A percentile compares a stretch with the other conserved stretches of the same genome.
These are phyloP conservation scores for Ophiobolus disseminans DNA, from an alignment of 2,329 filamentous ascomycete genomes.

Conservation along the genomic window DNA sequence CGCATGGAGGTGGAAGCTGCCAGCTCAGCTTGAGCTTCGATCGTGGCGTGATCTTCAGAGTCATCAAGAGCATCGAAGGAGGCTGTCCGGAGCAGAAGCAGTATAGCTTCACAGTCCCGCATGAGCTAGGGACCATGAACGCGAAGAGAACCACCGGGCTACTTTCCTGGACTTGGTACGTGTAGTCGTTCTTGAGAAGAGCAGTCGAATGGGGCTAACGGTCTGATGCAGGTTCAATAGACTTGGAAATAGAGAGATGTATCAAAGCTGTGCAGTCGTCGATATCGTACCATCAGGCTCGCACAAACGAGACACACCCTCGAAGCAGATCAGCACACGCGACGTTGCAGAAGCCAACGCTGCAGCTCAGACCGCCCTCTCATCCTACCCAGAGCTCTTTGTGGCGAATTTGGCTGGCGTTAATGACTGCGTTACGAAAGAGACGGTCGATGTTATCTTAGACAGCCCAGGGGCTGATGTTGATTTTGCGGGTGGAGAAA, in stretches of 20 bases:
- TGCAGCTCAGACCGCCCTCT: constrained; percentile 33
- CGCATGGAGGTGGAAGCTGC: constrained; percentile 75
- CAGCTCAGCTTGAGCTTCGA: constrained; percentile 79
- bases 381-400: constrained; percentile 51
- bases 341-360: constrained; percentile 6
- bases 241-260: constrained; percentile 81
- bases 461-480: constrained; percentile 52
- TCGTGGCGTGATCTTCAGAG: constrained; percentile 71
- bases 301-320: constrained; percentile 60
- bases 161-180: constrained; percentile 69
- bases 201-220: background rate
- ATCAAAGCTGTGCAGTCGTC: constrained; percentile 83
- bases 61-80: constrained; percentile 69
- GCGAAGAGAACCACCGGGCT: constrained; percentile 54
- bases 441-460: constrained; percentile 50
- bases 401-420: constrained; percentile 53
- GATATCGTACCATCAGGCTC: constrained; percentile 59
- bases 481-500: constrained; percentile 46
- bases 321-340: constrained; percentile 48
- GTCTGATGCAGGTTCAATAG: constrained; percentile 64
- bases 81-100: constrained; percentile 60
- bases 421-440: constrained; percentile 50
- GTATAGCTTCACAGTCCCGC: constrained; percentile 64
- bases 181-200: background rate
- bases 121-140: background rate